Percentiles rank a stretch among this genome's conserved stretches.
Conservation (phyloP, 805 yeast species). For the Yamadazyma takamatsuzukensis region DNA sequence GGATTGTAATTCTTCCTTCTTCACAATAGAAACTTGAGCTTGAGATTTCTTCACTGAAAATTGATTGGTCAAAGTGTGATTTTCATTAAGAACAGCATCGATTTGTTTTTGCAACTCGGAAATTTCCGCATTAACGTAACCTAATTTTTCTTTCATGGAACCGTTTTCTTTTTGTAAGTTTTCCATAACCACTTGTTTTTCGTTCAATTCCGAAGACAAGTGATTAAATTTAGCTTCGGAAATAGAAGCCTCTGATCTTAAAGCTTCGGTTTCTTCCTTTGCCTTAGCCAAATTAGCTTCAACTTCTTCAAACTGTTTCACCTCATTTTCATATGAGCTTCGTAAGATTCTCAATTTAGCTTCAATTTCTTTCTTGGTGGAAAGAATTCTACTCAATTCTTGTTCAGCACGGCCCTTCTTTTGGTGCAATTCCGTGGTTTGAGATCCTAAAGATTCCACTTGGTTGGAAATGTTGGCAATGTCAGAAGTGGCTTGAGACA, state of each 20-base stretch:
- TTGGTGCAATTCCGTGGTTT: slow-evolving; percentile 65
- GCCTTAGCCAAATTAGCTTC: slow-evolving; percentile 60
- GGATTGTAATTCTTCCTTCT: slow-evolving; percentile 36
- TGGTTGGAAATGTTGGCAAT: slow-evolving; percentile 85
- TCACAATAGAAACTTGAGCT: slow-evolving; percentile 56
- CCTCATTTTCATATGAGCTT: slow-evolving; percentile 73
- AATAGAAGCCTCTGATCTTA: slow-evolving; percentile 68
- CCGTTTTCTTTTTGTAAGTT: slow-evolving; percentile 67
- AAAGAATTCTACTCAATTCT: slow-evolving; percentile 67
- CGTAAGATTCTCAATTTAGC: slow-evolving; percentile 64
- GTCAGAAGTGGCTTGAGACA: slow-evolving; percentile 78
- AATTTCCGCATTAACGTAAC: slow-evolving; percentile 62
- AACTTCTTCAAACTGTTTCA: slow-evolving; percentile 67
- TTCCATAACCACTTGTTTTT: slow-evolving; percentile 56
- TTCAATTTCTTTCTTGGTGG: slow-evolving; percentile 68
- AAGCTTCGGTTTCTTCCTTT: slow-evolving; percentile 61
- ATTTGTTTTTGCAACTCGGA: slow-evolving; percentile 55
- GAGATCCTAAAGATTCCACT: slow-evolving; percentile 70
- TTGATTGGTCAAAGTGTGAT: slow-evolving; percentile 60
- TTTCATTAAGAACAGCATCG: slow-evolving; percentile 48
- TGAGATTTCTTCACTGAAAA: slow-evolving; percentile 68
- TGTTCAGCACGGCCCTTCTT: slow-evolving; percentile 72
- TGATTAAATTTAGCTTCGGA: slow-evolving; percentile 78
- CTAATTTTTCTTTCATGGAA: slow-evolving; percentile 64
- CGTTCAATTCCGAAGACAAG: slow-evolving; percentile 60